Evolutionary conservation across 1,284 basidiomycete genomes (phyloP).

Genomic region (Meira nashicola): DNA sequence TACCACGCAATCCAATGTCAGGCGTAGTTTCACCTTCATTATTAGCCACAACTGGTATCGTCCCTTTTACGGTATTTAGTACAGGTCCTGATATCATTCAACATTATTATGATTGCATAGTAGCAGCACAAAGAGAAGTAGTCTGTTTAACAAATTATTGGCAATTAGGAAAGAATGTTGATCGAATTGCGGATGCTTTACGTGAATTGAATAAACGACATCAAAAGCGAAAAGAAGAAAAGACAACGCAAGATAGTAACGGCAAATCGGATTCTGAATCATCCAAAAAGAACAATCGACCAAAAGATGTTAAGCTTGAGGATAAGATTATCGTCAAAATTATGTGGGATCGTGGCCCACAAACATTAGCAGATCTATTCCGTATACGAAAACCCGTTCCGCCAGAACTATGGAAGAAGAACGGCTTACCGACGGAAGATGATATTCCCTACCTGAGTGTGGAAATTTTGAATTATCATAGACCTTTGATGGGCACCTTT

Average conservation of each 20-base stretch:
- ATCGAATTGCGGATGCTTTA: conserved; percentile 44
- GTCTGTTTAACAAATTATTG: conserved; percentile 52
- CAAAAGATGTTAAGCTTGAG: conserved; percentile 16
- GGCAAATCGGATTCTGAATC: conserved; percentile 17
- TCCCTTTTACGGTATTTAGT: conserved; percentile 48
- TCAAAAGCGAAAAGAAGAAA: conserved; percentile 17
- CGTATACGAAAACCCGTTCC: conserved; percentile 42
- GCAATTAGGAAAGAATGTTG: conserved; percentile 49
- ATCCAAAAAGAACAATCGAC: conserved; percentile 15
- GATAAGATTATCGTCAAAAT: conserved; percentile 47
- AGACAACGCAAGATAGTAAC: conserved; percentile 2
- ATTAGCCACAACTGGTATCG: conserved; percentile 47
- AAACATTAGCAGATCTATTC: conserved; percentile 46
- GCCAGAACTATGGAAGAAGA: conserved; percentile 40
- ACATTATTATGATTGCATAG: conserved; percentile 52
- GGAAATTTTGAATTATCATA: conserved; percentile 51
- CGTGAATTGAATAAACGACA: conserved; percentile 39
- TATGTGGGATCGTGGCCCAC: conserved; percentile 52
- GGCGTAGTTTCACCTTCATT: conserved; percentile 49
- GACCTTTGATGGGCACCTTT: conserved; percentile 62
- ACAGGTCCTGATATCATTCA: conserved; percentile 52
- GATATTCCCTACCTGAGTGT: conserved; percentile 44
- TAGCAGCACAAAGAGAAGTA: conserved; percentile 44
- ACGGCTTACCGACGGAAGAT: conserved; percentile 39
- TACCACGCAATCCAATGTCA: conserved; percentile 39